Evolutionary conservation across 208 protist genomes (phyloP), one percentile per base, ranked within the genome.

Genomic region (Porcisia hertigi): DNA sequence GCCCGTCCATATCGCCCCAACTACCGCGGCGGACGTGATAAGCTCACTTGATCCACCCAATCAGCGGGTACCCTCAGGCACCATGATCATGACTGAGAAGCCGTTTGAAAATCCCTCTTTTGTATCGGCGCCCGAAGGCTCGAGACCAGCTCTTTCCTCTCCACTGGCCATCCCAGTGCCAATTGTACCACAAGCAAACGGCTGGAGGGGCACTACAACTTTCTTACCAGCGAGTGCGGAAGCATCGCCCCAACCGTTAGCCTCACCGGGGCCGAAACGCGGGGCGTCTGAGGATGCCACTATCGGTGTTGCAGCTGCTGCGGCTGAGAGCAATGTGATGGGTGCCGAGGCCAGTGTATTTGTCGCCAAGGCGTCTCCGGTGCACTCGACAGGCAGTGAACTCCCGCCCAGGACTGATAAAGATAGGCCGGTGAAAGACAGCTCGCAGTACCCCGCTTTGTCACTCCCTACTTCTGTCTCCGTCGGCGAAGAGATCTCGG

Each of bases 141-240:
- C 18, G 57, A 30, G 30, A 2, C 1, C 73, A 16, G 41, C 47
- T 18, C 53, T 62, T 9, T 18, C 65, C 0, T 23, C 57, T 36
- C 49, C 67, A 53, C n/a, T 75, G n/a, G n/a, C 18, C 43, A 84
- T 84, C 53, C 78, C 85, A 3, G 49, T 84, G 36, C 85, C 85
- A 4, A 78, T 88, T 18, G 30, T 81, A 23, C 85, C 81, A 18
- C 70, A 76, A n/a, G 63, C 67, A 0, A 75, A 69, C 5, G 73
- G 81, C 14, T 88, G 85, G 85, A 72, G 67, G 14, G 81, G 77
- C 49, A 25, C 77, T 52, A 75, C 59, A 34, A 71, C 69, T 49
- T 67, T 76, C 60, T 65, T 43, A 54, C 23, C 66, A 2, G 12
- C 79, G 43, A 49, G 57, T 18, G n/a, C 66, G 59, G 36, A 52